phyloP scores from a whole-genome alignment of 768 basidiomycete genomes.

The Pholiota molesta region DNA sequence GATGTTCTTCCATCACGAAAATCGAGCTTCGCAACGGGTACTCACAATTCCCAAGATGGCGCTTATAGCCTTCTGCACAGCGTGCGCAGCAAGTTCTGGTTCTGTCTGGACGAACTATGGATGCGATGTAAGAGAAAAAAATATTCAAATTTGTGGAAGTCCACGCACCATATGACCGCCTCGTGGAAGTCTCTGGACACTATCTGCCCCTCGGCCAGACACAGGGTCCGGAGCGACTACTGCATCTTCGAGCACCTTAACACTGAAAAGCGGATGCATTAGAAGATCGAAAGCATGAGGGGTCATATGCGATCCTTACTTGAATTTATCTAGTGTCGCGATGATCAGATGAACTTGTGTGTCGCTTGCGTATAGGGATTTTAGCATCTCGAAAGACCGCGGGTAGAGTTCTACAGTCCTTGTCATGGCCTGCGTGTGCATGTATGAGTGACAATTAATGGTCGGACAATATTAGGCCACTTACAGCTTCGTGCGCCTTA shows the following conservation, averaged over 20 bases:
- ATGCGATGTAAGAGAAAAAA: not conserved
- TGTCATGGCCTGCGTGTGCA: slow-evolving; percentile 4
- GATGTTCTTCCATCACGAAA: not conserved
- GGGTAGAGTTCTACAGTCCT: slow-evolving; percentile 4
- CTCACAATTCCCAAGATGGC: slow-evolving; percentile 8
- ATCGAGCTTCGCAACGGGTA: not conserved
- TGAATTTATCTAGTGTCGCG: slow-evolving; percentile 9
- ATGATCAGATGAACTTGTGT: slow-evolving; percentile 9
- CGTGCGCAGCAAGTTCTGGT: slow-evolving; percentile 8
- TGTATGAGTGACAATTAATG: not conserved
- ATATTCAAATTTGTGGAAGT: slow-evolving; percentile 1
- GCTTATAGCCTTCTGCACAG: slow-evolving; percentile 7
- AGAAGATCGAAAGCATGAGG: not conserved
- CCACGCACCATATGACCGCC: slow-evolving; percentile 11
- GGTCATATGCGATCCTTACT: not conserved
- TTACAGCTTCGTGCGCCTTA: slow-evolving; percentile 8
- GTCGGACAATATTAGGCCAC: not conserved
- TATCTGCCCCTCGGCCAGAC: not conserved
- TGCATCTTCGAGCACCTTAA: slow-evolving; percentile 5
- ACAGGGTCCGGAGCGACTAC: not conserved
- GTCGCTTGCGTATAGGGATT: slow-evolving; percentile 1
- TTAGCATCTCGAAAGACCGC: slow-evolving; percentile 3
- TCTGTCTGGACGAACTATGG: slow-evolving; percentile 11
- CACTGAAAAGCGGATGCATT: not conserved
- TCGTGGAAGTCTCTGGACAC: slow-evolving; percentile 3